Evolutionary conservation across 1,284 basidiomycete species (phyloP).

Genomic region (Schizopora paradoxa): DNA sequence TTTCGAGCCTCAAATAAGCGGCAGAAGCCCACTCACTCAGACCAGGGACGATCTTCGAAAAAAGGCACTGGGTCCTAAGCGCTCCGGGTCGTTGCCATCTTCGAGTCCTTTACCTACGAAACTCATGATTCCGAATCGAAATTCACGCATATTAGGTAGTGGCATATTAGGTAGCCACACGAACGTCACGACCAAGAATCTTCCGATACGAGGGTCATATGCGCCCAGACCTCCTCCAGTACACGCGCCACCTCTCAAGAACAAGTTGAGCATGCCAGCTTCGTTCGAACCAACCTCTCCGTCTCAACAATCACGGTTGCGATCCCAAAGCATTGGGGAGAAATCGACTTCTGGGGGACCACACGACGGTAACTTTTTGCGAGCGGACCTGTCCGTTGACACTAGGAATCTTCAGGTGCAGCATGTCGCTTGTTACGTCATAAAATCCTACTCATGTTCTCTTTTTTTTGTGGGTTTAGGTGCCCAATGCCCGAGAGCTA

Average conservation of each 20-base stretch:
- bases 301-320: conserved; percentile 11
- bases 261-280: conserved; percentile 3
- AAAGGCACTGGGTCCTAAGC: conserved; percentile 12
- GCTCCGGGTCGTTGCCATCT: conserved; percentile 14
- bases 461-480: too few species aligned
- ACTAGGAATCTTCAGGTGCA: conserved; percentile 10
- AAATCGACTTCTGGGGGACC: conserved; percentile 14
- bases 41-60: conserved; percentile 5
- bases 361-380: conserved; percentile 1
- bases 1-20: conserved; percentile 10
- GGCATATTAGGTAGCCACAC: neutral
- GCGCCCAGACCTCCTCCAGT: neutral
- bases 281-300: conserved; percentile 11
- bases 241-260: neutral
- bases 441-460: too few species aligned
- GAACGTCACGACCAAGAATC: neutral
- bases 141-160: neutral
- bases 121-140: neutral
- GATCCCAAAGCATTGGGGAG: conserved; percentile 11
- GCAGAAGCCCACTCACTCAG: neutral
- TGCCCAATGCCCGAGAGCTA: too few species aligned
- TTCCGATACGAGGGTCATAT: conserved; percentile 12
- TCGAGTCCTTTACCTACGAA: neutral
- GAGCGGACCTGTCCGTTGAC: conserved; percentile 7
- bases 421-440: too few species aligned